Evolutionary conservation across 2,329 filamentous ascomycete genomes (phyloP).

Genomic region (Mollisia scopiformis): DNA sequence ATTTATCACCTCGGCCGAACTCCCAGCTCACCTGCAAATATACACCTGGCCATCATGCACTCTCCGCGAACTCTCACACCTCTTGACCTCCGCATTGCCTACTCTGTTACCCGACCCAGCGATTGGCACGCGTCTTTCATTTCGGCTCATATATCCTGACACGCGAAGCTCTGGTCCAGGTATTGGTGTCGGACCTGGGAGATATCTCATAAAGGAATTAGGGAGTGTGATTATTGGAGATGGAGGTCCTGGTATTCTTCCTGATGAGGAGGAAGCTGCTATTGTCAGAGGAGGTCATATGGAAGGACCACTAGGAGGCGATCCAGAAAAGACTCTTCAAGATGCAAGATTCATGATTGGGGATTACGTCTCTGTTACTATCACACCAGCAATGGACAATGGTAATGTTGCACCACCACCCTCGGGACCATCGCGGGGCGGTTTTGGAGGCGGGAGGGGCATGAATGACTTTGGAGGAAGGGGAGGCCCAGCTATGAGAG

Average conservation of each 20-base stretch:
- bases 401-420: conserved; percentile 72
- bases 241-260: conserved; percentile 47
- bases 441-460: conserved; percentile 37
- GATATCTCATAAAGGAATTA: conserved; percentile 79
- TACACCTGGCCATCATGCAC: conserved; percentile 88
- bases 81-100: conserved; percentile 72
- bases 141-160: conserved; percentile 85
- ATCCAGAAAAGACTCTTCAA: conserved; percentile 72
- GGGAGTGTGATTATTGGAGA: conserved; percentile 80
- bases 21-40: conserved; percentile 73
- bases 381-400: conserved; percentile 74
- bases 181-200: conserved; percentile 47
- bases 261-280: conserved; percentile 41
- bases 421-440: conserved; percentile 46
- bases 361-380: conserved; percentile 83
- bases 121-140: conserved; percentile 83
- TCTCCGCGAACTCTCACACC: conserved; percentile 77
- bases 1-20: conserved; percentile 56
- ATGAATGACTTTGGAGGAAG: conserved; percentile 39
- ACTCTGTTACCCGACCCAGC: conserved; percentile 71
- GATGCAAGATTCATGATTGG: conserved; percentile 85
- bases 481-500: conserved; percentile 39
- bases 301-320: conserved; percentile 51
- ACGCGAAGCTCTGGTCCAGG: conserved; percentile 33
- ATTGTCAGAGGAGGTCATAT: conserved; percentile 35